Conservation (phyloP, 768 basidiomycete genomes). For the Fomitopsis serialis region DNA sequence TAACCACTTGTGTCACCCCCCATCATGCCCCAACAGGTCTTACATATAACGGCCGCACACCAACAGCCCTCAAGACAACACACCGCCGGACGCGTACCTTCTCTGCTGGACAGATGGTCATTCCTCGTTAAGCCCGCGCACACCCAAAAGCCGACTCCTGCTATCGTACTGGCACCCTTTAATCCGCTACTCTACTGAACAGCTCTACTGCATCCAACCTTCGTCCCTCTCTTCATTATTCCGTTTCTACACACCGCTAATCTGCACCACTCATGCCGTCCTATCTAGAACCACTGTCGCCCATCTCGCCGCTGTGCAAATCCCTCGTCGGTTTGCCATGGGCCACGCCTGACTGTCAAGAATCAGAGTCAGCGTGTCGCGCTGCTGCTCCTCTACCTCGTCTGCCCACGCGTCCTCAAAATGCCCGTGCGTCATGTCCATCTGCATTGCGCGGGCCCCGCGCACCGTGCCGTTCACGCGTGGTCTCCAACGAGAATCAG, state of each 20-base stretch:
- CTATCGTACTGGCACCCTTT: too few relatives aligned
- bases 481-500: not conserved
- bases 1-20: too few relatives aligned
- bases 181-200: not conserved
- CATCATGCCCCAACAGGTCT: too few relatives aligned
- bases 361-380: not conserved
- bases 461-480: not conserved
- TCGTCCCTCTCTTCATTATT: too few relatives aligned
- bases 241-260: too few relatives aligned
- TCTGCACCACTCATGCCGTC: not conserved
- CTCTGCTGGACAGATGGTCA: not conserved
- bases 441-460: not conserved
- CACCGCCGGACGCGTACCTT: too few relatives aligned
- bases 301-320: not conserved
- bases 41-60: too few relatives aligned
- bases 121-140: not conserved
- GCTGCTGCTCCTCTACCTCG: not conserved
- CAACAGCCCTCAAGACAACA: too few relatives aligned
- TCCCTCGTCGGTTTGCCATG: not conserved
- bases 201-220: too few relatives aligned
- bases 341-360: not conserved
- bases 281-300: not conserved
- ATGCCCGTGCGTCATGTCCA: not conserved
- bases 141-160: not conserved
- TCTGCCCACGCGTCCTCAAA: not conserved